These are phyloP conservation scores for Penicillium atrosanguineum DNA, from an alignment of 495 filamentous ascomycete species.

Conservation along the genomic window DNA sequence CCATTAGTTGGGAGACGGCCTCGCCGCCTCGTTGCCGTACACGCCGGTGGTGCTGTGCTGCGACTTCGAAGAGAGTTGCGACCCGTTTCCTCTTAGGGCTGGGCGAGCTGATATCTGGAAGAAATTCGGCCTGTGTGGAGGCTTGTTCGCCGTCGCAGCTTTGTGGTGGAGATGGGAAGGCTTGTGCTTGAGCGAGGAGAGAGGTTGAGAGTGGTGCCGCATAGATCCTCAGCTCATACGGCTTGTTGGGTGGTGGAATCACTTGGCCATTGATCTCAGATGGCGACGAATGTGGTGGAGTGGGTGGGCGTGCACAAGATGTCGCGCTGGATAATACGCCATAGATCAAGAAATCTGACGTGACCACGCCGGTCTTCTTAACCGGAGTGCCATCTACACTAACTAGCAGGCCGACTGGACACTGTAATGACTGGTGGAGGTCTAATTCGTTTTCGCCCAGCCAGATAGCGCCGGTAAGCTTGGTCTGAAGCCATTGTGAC, in stretches of 20 bases:
- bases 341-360: constrained; percentile 58
- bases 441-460: constrained; percentile 34
- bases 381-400: constrained; percentile 23
- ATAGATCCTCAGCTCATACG: constrained; percentile 40
- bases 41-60: constrained; percentile 53
- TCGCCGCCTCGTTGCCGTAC: constrained; percentile 55
- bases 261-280: constrained; percentile 21
- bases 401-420: constrained; percentile 42
- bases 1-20: constrained; percentile 56
- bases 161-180: constrained; percentile 32
- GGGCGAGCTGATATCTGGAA: constrained; percentile 41
- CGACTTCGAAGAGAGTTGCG: constrained; percentile 56
- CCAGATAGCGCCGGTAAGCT: constrained; percentile 33
- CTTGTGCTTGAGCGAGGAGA: constrained; percentile 33
- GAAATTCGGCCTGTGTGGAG: constrained; percentile 35
- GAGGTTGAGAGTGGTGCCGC: constrained; percentile 37
- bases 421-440: constrained; percentile 34
- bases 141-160: constrained; percentile 19
- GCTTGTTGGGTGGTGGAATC: constrained; percentile 9
- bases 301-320: constrained; percentile 37
- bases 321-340: constrained; percentile 37
- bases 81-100: constrained; percentile 56
- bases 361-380: constrained; percentile 20
- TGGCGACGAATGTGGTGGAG: constrained; percentile 48
- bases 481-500: constrained; percentile 43